A percentile compares a stretch with the other conserved stretches of the same genome.
Conservation (phyloP, 176 grass and related monocot genomes). For the Musa troglodytarum region DNA sequence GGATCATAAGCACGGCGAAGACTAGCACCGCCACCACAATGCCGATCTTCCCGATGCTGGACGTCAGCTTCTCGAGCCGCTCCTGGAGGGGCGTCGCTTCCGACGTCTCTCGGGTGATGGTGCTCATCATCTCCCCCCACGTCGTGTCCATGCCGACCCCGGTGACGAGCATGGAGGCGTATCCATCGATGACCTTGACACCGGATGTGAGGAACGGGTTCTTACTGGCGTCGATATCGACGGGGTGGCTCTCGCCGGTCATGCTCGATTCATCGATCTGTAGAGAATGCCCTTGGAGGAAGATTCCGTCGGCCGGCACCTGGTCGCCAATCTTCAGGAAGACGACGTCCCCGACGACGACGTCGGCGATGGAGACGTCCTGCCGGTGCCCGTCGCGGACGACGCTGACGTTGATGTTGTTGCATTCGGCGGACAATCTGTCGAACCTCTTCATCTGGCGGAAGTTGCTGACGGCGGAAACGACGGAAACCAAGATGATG, state of each 20-base stretch:
- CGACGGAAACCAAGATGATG: slow-evolving; percentile 3
- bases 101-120: slow-evolving; percentile 39
- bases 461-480: slow-evolving; percentile 17
- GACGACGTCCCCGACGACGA: slow-evolving; percentile 6
- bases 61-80: slow-evolving; percentile 54
- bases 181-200: slow-evolving; percentile 69
- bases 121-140: slow-evolving; percentile 91
- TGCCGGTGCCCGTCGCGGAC: not conserved
- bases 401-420: slow-evolving; percentile 12
- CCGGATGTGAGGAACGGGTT: slow-evolving; percentile 57
- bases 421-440: not conserved
- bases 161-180: slow-evolving; percentile 55
- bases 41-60: slow-evolving; percentile 74
- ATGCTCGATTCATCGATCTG: slow-evolving; percentile 83
- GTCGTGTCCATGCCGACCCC: slow-evolving; percentile 56
- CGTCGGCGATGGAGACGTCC: slow-evolving; percentile 8
- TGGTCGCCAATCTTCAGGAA: slow-evolving; percentile 17
- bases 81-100: slow-evolving; percentile 69
- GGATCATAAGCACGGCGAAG: slow-evolving; percentile 46
- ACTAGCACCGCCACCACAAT: slow-evolving; percentile 46
- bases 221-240: slow-evolving; percentile 29
- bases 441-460: slow-evolving; percentile 18
- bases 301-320: slow-evolving; percentile 8
- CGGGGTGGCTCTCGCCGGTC: slow-evolving; percentile 64
- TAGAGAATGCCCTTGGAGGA: slow-evolving; percentile 15